Conservation (phyloP, 352 stramenopile genomes). For the Albugo laibachii region DNA sequence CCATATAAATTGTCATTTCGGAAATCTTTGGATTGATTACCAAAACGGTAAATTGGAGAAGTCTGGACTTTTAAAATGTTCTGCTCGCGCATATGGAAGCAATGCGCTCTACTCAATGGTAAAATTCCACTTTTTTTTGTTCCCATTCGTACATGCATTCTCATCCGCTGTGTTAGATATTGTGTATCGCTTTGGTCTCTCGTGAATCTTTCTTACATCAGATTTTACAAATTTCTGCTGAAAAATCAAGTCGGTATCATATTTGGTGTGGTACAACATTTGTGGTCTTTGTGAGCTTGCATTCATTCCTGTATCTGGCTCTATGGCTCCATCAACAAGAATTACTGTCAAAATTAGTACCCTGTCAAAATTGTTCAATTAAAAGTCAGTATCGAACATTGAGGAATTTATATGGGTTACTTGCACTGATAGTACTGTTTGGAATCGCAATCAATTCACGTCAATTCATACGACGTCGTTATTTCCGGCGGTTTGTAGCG, state of each 20-base stretch:
- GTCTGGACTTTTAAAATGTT: conserved; percentile 22
- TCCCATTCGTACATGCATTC: not conserved
- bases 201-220: conserved; percentile 46
- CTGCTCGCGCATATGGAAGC: conserved; percentile 34
- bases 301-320: conserved; percentile 30
- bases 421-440: conserved; percentile 22
- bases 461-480: conserved; percentile 21
- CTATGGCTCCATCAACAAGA: conserved; percentile 30
- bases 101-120: conserved; percentile 34
- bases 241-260: conserved; percentile 38
- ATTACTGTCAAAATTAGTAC: conserved; percentile 27
- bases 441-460: conserved; percentile 24
- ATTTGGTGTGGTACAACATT: conserved; percentile 35
- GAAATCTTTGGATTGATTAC: conserved; percentile 38
- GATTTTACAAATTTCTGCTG: conserved; percentile 25
- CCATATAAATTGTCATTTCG: too few relatives aligned
- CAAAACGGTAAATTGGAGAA: conserved; percentile 47
- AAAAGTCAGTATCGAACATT: conserved; percentile 27
- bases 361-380: conserved; percentile 20
- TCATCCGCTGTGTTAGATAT: conserved; percentile 5
- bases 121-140: not conserved
- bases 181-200: conserved; percentile 38
- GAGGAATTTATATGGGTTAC: conserved; percentile 39
- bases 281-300: conserved; percentile 18
- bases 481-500: conserved; percentile 32